phyloP scores from a whole-genome alignment of 73 alveolate species.

The Paramecium caudatum region DNA sequence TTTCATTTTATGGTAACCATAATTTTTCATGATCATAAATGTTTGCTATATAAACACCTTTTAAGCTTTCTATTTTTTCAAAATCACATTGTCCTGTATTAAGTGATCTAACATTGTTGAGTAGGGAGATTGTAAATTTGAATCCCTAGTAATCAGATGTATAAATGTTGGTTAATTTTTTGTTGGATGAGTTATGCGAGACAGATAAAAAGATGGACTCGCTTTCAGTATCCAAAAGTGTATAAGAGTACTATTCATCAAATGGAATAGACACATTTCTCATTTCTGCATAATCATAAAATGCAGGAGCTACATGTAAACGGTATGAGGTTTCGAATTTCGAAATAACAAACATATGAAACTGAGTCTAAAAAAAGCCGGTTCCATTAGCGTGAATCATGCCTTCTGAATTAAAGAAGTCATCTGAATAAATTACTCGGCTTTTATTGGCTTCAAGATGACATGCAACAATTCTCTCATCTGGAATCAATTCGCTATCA shows the following conservation, averaged over 20 bases:
- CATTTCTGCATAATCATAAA: conserved; percentile 42
- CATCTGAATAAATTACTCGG: conserved; percentile 38
- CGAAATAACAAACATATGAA: conserved; percentile 28
- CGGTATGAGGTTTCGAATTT: neutral
- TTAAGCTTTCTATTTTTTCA: conserved; percentile 75
- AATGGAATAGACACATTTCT: neutral
- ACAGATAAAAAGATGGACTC: conserved; percentile 43
- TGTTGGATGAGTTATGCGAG: conserved; percentile 20
- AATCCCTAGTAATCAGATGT: conserved; percentile 86
- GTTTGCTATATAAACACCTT: conserved; percentile 80
- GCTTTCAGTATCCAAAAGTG: conserved; percentile 5
- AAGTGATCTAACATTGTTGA: conserved; percentile 81
- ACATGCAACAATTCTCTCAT: conserved; percentile 47
- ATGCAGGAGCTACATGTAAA: conserved; percentile 60
- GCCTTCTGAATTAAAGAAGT: neutral
- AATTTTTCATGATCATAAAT: conserved; percentile 64
- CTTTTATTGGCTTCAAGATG: neutral
- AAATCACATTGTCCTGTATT: conserved; percentile 81
- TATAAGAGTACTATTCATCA: conserved; percentile 45
- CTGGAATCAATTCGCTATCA: conserved; percentile 40
- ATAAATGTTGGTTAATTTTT: conserved; percentile 79
- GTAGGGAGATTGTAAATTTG: conserved; percentile 80
- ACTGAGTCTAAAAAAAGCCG: conserved; percentile 52
- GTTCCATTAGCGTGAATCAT: conserved; percentile 28
- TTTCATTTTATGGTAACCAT: neutral